Evolutionary conservation across 2,329 filamentous ascomycete species (phyloP).

Genomic region (Blastomyces parvus): DNA sequence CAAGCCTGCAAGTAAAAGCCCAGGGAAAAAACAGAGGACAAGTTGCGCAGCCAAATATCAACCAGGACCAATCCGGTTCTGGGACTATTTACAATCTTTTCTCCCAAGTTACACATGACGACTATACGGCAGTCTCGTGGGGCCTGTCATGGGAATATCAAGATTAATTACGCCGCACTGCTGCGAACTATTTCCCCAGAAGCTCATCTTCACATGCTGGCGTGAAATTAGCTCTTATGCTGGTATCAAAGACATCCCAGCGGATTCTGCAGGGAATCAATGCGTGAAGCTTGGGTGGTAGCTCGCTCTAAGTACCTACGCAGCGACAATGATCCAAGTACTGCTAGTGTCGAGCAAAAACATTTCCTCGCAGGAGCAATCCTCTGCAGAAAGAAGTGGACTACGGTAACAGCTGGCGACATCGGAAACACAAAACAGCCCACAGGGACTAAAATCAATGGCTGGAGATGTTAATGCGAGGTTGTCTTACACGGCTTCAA

Average conservation of each 20-base stretch:
- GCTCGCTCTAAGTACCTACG: background rate
- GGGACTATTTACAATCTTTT: background rate
- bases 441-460: background rate
- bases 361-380: background rate
- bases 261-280: background rate
- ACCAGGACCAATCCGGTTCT: background rate
- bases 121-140: background rate
- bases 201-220: background rate
- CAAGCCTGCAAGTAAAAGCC: no score
- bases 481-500: no score
- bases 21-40: background rate
- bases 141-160: background rate
- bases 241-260: background rate
- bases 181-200: no score
- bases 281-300: no score
- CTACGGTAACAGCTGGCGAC: background rate
- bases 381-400: background rate
- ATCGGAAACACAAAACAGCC: background rate
- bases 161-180: background rate
- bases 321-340: background rate
- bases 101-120: background rate
- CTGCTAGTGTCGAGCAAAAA: background rate
- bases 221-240: background rate
- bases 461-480: background rate
- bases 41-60: background rate